Percentiles rank a stretch among this genome's conserved stretches.
Evolutionary conservation across 345 rosid genomes (phyloP).

Genomic region (Carallia pectinifolia): DNA sequence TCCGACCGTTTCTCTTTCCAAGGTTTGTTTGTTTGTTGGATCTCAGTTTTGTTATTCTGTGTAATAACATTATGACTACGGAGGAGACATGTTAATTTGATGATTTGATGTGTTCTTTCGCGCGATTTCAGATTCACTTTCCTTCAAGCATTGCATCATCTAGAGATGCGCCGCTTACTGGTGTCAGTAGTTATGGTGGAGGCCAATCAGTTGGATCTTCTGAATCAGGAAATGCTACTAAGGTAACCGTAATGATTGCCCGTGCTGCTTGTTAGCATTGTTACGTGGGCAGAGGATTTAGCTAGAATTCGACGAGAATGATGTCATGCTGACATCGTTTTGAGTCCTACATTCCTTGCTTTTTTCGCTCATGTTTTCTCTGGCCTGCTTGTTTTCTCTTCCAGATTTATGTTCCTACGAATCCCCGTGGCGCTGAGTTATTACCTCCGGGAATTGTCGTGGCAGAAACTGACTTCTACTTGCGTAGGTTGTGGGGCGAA

Average conservation of each 20-base stretch:
- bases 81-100: slow-evolving; percentile 1
- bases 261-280: slow-evolving; percentile 2
- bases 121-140: slow-evolving; percentile 57
- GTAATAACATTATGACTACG: not conserved
- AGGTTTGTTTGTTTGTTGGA: slow-evolving; percentile 42
- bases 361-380: not conserved
- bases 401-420: slow-evolving; percentile 80
- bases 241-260: slow-evolving; percentile 30
- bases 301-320: too few relatives aligned
- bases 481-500: slow-evolving; percentile 95
- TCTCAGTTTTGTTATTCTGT: not conserved
- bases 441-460: slow-evolving; percentile 87
- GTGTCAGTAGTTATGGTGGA: slow-evolving; percentile 29
- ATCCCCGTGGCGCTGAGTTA: slow-evolving; percentile 92
- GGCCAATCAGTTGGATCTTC: slow-evolving; percentile 38
- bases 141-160: slow-evolving; percentile 53
- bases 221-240: slow-evolving; percentile 36
- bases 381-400: slow-evolving; percentile 12
- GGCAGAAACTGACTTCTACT: slow-evolving; percentile 71
- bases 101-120: slow-evolving; percentile 20
- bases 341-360: not conserved
- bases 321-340: too few relatives aligned
- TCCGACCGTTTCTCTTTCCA: slow-evolving; percentile 56
- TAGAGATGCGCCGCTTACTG: slow-evolving; percentile 40
- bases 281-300: too few relatives aligned